phyloP scores from a whole-genome alignment of 345 rosid genomes.

The Lepidium aucheri region DNA sequence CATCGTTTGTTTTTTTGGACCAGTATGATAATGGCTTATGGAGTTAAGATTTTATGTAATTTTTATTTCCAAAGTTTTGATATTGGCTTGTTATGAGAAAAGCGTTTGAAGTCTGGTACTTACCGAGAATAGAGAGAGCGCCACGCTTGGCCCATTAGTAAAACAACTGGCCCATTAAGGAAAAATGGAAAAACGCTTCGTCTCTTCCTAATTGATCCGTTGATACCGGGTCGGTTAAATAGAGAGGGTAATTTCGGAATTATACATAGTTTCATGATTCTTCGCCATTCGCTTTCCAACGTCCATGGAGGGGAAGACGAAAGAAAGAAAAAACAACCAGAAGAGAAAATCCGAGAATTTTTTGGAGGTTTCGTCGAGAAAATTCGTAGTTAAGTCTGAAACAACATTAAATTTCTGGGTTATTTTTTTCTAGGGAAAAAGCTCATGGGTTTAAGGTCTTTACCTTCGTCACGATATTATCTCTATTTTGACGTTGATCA shows the following conservation, averaged over 20 bases:
- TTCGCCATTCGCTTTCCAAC: constrained; percentile 21
- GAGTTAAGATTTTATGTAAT: too few relatives aligned
- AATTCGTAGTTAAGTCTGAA: neutral
- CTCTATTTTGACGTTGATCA: constrained; percentile 15
- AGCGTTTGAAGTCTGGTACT: too few relatives aligned
- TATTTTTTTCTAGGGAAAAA: neutral
- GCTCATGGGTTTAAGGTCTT: neutral
- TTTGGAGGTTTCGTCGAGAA: neutral
- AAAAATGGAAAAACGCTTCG: neutral
- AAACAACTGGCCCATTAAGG: neutral
- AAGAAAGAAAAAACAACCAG: constrained; percentile 1
- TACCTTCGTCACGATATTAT: neutral
- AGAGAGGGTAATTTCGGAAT: constrained; percentile 14
- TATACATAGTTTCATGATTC: neutral
- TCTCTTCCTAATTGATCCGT: neutral
- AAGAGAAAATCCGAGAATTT: constrained; percentile 2
- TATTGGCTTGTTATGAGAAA: too few relatives aligned
- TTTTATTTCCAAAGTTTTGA: too few relatives aligned
- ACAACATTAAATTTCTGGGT: neutral
- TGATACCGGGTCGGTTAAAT: constrained; percentile 11
- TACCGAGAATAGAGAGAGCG: too few relatives aligned
- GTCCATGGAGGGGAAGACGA: constrained; percentile 23
- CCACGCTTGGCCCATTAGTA: too few relatives aligned
- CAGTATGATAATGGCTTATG: too few relatives aligned
- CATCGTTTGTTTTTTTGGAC: too few relatives aligned